Percentiles rank a stretch among this genome's conserved stretches.
Evolutionary conservation across 495 filamentous ascomycete species (phyloP).

Genomic region (Lineolata rhizophorae): DNA sequence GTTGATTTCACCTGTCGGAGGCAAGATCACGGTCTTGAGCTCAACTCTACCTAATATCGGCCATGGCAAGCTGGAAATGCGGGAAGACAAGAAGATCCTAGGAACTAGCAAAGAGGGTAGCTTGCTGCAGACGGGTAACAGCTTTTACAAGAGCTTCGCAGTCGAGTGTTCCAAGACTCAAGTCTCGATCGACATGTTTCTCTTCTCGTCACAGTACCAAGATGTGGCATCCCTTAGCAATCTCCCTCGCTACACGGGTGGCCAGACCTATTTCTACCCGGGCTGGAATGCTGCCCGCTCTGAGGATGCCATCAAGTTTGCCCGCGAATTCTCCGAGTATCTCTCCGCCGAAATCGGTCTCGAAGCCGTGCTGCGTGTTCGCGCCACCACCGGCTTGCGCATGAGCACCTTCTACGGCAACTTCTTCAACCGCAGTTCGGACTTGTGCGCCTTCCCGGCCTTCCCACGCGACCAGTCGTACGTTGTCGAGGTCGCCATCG

Average conservation of each 20-base stretch:
- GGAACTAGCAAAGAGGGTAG: conserved; percentile 80
- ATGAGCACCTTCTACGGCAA: conserved; percentile 99
- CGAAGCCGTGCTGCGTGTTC: conserved; percentile 86
- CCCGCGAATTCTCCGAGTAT: conserved; percentile 87
- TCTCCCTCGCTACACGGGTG: conserved; percentile 85
- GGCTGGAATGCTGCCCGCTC: conserved; percentile 86
- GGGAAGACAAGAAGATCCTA: conserved; percentile 91
- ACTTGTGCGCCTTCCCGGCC: conserved; percentile 92
- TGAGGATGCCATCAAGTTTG: conserved; percentile 96
- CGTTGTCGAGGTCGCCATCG: conserved; percentile 97
- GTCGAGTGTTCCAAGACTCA: conserved; percentile 98
- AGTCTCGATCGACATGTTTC: conserved; percentile 97
- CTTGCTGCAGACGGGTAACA: conserved; percentile 74
- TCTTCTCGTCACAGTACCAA: conserved; percentile 92
- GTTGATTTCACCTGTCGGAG: conserved; percentile 77
- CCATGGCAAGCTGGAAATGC: conserved; percentile 72
- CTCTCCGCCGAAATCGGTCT: conserved; percentile 87
- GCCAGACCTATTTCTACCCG: conserved; percentile 96
- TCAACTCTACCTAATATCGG: conserved; percentile 82
- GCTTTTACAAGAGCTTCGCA: conserved; percentile 97
- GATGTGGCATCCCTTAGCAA: conserved; percentile 92
- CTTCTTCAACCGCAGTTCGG: conserved; percentile 94
- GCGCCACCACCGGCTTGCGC: conserved; percentile 81
- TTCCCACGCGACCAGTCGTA: conserved; percentile 95
- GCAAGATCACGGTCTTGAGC: conserved; percentile 80